Evolutionary conservation across 495 filamentous ascomycete genomes (phyloP).

Genomic region (Podospora fimiseda): DNA sequence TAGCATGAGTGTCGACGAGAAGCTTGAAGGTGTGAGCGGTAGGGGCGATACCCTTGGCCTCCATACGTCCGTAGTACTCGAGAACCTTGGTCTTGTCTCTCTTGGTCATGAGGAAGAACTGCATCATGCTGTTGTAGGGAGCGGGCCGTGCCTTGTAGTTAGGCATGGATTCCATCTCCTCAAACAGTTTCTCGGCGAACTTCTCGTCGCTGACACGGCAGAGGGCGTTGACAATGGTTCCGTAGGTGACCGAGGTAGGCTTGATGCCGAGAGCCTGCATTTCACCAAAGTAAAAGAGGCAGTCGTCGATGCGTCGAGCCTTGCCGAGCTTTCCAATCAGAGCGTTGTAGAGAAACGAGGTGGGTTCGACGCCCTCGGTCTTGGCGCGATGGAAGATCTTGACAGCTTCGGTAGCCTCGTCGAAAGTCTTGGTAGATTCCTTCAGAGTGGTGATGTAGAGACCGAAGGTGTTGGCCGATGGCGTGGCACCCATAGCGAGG

Average conservation of each 20-base stretch:
- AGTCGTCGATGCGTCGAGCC: constrained; percentile 94
- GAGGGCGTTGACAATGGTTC: constrained; percentile 94
- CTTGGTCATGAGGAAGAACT: constrained; percentile 97
- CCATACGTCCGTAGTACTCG: constrained; percentile 94
- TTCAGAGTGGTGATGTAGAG: constrained; percentile 97
- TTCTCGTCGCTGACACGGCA: constrained; percentile 96
- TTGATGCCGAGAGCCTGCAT: constrained; percentile 91
- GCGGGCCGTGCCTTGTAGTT: constrained; percentile 98
- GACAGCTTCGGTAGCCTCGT: constrained; percentile 92
- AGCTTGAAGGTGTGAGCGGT: constrained; percentile 97
- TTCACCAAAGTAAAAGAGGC: constrained; percentile 93
- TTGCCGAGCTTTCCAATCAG: constrained; percentile 97
- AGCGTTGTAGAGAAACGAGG: constrained; percentile 96
- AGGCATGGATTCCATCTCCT: constrained; percentile 98
- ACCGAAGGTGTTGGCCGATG: constrained; percentile 95
- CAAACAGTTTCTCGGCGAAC: constrained; percentile 94
- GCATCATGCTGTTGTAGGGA: constrained; percentile 98
- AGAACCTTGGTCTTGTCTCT: constrained; percentile 89
- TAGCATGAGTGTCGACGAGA: constrained; percentile 90
- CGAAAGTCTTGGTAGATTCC: constrained; percentile 92
- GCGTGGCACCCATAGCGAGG: constrained; percentile 76
- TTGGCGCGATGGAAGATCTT: constrained; percentile 94
- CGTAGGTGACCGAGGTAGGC: constrained; percentile 95
- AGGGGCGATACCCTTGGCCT: constrained; percentile 75
- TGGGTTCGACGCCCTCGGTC: constrained; percentile 89